Conservation (phyloP, 352 stramenopile genomes). For the Globisporangium solare region DNA sequence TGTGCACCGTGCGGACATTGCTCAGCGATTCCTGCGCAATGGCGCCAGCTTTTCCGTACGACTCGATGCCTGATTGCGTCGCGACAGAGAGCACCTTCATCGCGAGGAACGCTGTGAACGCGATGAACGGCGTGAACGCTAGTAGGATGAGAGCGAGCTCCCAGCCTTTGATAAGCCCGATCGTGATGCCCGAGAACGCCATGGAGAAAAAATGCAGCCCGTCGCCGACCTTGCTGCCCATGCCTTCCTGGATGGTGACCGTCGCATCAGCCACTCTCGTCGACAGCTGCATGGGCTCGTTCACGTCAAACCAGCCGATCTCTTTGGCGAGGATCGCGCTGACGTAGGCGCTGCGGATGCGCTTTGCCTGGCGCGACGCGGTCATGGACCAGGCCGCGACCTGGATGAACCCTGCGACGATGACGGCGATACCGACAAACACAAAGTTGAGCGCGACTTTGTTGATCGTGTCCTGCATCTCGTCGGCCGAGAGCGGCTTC, state of each 20-base stretch:
- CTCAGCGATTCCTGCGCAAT: slow-evolving; percentile 66
- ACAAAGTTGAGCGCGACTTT: slow-evolving; percentile 27
- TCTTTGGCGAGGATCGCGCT: slow-evolving; percentile 29
- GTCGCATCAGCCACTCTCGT: slow-evolving; percentile 25
- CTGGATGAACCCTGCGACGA: slow-evolving; percentile 35
- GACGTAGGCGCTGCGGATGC: slow-evolving; percentile 29
- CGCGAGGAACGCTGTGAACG: slow-evolving; percentile 34
- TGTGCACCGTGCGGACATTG: slow-evolving; percentile 75
- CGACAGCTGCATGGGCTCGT: slow-evolving; percentile 27
- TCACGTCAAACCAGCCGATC: slow-evolving; percentile 47
- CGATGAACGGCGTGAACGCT: slow-evolving; percentile 64
- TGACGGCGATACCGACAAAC: slow-evolving; percentile 18
- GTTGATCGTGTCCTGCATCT: slow-evolving; percentile 22
- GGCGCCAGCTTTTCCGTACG: slow-evolving; percentile 58
- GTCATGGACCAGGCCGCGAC: slow-evolving; percentile 59
- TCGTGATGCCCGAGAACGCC: slow-evolving; percentile 52
- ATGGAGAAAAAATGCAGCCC: slow-evolving; percentile 56
- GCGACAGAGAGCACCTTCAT: slow-evolving; percentile 51
- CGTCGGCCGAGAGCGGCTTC: slow-evolving; percentile 6
- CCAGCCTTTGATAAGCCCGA: slow-evolving; percentile 67
- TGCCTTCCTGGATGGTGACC: slow-evolving; percentile 58
- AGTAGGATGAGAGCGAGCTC: slow-evolving; percentile 60
- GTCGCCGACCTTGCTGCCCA: slow-evolving; percentile 56
- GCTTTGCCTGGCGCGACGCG: slow-evolving; percentile 49
- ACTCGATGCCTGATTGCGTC: slow-evolving; percentile 46